Evolutionary conservation across 192 early-diverging fungal genomes (phyloP).

Genomic region (Coemansia sp.): DNA sequence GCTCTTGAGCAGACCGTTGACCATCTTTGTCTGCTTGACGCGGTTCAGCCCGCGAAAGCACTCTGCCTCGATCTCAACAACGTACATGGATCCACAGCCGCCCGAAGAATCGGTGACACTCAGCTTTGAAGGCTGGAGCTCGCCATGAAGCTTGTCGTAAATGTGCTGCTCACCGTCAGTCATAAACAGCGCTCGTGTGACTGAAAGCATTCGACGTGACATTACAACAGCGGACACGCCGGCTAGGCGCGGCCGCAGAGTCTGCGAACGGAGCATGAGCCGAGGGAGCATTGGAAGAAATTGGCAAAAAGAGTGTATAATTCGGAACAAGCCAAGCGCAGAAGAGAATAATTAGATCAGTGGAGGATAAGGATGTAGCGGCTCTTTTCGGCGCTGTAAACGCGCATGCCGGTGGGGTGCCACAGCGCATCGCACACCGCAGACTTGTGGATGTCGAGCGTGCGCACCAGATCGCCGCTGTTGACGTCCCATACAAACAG

Average conservation of each 20-base stretch:
- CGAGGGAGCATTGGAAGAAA: slow-evolving; percentile 3
- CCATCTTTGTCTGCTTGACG: slow-evolving; percentile 89
- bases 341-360: slow-evolving; percentile 10
- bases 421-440: slow-evolving; percentile 70
- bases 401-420: slow-evolving; percentile 58
- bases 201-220: not conserved
- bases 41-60: slow-evolving; percentile 73
- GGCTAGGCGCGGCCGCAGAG: not conserved
- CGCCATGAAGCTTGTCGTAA: slow-evolving; percentile 69
- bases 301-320: not conserved
- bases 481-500: slow-evolving; percentile 78
- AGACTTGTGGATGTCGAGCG: slow-evolving; percentile 70
- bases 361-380: slow-evolving; percentile 53
- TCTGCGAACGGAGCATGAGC: not conserved
- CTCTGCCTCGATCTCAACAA: slow-evolving; percentile 80
- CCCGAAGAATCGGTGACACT: slow-evolving; percentile 82
- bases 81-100: slow-evolving; percentile 98
- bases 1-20: slow-evolving; percentile 81
- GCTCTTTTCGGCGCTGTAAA: slow-evolving; percentile 71
- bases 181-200: not conserved
- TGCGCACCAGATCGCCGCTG: slow-evolving; percentile 65
- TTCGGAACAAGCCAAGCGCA: not conserved
- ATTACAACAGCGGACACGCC: not conserved
- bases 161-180: slow-evolving; percentile 70
- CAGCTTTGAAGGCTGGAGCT: slow-evolving; percentile 69